Evolutionary conservation across 306 rosid species (phyloP), one percentile per base, ranked within the genome.

Genomic region (Dalbergia oliveri): DNA sequence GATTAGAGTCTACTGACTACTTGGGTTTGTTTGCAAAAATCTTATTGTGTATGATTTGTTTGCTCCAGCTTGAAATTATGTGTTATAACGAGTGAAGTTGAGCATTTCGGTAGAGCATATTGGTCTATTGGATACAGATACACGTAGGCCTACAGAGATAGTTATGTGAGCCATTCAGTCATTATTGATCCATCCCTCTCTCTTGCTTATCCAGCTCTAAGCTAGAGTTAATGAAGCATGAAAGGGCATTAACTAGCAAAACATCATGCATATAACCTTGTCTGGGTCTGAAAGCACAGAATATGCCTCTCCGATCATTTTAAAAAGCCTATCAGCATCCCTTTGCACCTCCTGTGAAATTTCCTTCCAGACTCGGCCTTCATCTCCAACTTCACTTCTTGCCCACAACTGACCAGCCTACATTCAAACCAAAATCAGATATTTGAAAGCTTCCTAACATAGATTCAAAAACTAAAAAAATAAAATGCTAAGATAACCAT

Each of bases 241-340:
- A 43, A 59, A 63, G 44, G 19, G 81, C 72, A 66, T 53, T 53
- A 79, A 64, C 37, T 34, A 53, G 79, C 76, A 82, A 74, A 66
- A 49, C 9, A 23, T 66, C 61, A 65, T 50, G 69, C 1, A 11
- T 51, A 18, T 44, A 59, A 92, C 99, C 98, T 93, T 93, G 34
- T 77, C 68, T 60, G 94, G 85, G 84, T 93, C 98, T 49, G 98
- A 95, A 80, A 95, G 98, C 58, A 88, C 92, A 60, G 97, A 89
- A 83, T 93, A 93, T 33, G 99, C 97, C 90, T 95, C 99, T 80
- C 96, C 98, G 76, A 93, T 95, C 90, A 91, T 88, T 90, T 93
- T 95, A 72, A 93, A 95, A 80, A 95, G 99, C 84, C 89, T 89
- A 79, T 93, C 99, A 54, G 97, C 95, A 86, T 95, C 97, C 86